phyloP scores from a whole-genome alignment of 1,284 basidiomycete genomes.

The Laetiporus sulphureus region DNA sequence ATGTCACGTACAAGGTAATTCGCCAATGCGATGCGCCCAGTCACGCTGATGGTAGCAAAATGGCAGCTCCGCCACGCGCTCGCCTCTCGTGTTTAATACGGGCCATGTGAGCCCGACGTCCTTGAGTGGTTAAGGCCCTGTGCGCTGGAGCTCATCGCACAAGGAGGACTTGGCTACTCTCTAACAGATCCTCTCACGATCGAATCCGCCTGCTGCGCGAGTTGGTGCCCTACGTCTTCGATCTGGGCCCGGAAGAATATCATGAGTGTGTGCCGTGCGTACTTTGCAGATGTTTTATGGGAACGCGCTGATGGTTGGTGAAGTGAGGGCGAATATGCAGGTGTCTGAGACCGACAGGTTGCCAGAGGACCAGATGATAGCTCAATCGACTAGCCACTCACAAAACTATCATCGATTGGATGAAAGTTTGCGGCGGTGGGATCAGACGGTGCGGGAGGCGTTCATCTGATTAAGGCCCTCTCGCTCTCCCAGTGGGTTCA shows the following conservation, averaged over 20 bases:
- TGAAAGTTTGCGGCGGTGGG: neutral
- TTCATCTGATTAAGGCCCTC: neutral
- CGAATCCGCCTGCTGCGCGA: conserved; percentile 19
- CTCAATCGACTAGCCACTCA: conserved; percentile 17
- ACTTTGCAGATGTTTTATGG: neutral
- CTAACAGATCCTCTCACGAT: conserved; percentile 16
- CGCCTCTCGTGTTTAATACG: conserved; percentile 8
- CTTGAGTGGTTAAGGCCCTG: conserved; percentile 27
- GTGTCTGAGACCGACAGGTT: conserved; percentile 10
- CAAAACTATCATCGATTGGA: conserved; percentile 1
- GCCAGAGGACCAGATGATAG: conserved; percentile 5
- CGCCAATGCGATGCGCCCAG: conserved; percentile 1
- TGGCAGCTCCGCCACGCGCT: conserved; percentile 17
- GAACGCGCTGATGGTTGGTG: neutral
- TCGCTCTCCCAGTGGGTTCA: conserved; percentile 11
- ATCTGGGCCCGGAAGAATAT: conserved; percentile 37
- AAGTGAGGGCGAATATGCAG: conserved; percentile 12
- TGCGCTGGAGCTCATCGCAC: conserved; percentile 30
- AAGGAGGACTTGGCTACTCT: conserved; percentile 30
- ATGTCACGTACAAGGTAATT: conserved; percentile 5
- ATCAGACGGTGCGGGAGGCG: conserved; percentile 5
- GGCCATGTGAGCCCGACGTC: conserved; percentile 24
- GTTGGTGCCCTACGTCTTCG: conserved; percentile 24
- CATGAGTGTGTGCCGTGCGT: conserved; percentile 38
- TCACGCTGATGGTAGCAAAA: neutral